These are phyloP conservation scores for Fragilariopsis cylindrus DNA, from an alignment of 108 stramenopile species.

Conservation along the genomic window DNA sequence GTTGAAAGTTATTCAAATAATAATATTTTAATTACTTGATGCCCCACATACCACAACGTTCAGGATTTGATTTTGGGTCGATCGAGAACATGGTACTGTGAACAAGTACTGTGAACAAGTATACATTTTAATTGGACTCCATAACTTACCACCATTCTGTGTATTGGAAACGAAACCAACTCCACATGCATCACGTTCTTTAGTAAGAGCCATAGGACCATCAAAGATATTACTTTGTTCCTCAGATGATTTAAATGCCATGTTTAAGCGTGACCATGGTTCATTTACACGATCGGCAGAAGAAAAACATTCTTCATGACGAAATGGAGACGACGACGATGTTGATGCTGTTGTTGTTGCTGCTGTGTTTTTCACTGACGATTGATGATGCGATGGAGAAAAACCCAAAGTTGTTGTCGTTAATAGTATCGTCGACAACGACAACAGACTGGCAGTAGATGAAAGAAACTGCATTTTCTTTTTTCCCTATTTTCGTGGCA, in stretches of 20 bases:
- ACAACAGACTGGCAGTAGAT: background rate
- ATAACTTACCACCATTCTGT: slow-evolving; percentile 57
- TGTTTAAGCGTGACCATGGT: slow-evolving; percentile 11
- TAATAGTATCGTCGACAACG: slow-evolving; percentile 3
- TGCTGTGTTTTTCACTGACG: background rate
- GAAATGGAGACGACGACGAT: background rate
- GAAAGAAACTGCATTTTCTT: slow-evolving; percentile 9
- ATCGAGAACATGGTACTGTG: no score
- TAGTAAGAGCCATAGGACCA: slow-evolving; percentile 70
- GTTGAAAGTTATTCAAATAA: no score
- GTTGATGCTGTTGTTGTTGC: background rate
- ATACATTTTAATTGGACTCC: no score
- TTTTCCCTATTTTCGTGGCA: background rate
- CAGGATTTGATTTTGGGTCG: no score
- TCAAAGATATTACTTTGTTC: slow-evolving; percentile 76
- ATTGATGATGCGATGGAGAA: background rate
- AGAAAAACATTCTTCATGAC: no score
- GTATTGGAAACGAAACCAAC: slow-evolving; percentile 95
- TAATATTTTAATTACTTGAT: background rate
- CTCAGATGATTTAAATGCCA: slow-evolving; percentile 34
- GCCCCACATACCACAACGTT: no score
- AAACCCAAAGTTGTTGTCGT: background rate
- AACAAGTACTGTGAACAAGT: background rate
- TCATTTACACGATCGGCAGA: background rate
- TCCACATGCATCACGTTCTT: slow-evolving; percentile 97